phyloP scores from a whole-genome alignment of 345 rosid species.

The Abelmoschus esculentus region DNA sequence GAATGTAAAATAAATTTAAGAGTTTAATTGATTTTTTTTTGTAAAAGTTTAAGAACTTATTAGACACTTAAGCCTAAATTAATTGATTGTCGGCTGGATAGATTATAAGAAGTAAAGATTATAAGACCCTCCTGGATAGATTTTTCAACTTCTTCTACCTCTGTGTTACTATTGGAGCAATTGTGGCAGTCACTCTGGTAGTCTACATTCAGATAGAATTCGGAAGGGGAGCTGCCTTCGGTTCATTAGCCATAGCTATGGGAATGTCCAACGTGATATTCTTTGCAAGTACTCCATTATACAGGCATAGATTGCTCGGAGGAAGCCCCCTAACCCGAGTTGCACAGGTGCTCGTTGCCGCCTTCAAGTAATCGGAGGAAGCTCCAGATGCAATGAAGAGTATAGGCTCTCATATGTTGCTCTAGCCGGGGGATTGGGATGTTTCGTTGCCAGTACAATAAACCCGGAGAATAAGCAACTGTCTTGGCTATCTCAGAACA shows the following conservation, averaged over 20 bases:
- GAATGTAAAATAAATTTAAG: too few species aligned
- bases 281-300: conserved; percentile 78
- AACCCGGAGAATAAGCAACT: conserved; percentile 23
- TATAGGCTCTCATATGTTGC: conserved; percentile 92
- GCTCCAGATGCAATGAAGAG: conserved; percentile 98
- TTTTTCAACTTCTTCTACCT: conserved; percentile 95
- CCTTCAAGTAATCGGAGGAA: conserved; percentile 74
- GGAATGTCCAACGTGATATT: conserved; percentile 67
- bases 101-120: conserved; percentile 40
- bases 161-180: conserved; percentile 74
- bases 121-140: conserved; percentile 71
- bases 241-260: conserved; percentile 82
- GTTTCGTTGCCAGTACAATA: conserved; percentile 63
- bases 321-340: conserved; percentile 92
- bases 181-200: conserved; percentile 77
- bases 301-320: conserved; percentile 89
- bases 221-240: conserved; percentile 91
- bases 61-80: too few species aligned
- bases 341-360: conserved; percentile 79
- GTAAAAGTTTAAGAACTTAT: too few species aligned
- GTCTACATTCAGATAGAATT: conserved; percentile 73
- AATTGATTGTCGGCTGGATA: too few species aligned
- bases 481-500: conserved; percentile 82
- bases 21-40: too few species aligned
- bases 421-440: conserved; percentile 75